phyloP scores from a whole-genome alignment of 2,329 filamentous ascomycete genomes.

The Colletotrichum sp. region DNA sequence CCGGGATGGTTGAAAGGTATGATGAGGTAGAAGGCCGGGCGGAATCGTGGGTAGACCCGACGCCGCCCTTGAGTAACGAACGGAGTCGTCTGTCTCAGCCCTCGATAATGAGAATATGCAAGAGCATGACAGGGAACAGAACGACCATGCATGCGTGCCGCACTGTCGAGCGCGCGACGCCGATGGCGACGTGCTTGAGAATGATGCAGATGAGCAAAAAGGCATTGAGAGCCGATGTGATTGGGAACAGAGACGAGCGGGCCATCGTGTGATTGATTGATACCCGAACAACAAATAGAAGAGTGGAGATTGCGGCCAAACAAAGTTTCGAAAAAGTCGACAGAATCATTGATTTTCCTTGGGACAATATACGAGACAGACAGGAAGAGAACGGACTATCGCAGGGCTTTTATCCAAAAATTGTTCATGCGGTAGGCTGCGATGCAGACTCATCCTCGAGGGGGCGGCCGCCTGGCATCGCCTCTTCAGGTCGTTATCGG shows the following conservation, averaged over 20 bases:
- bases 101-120: conserved; percentile 10
- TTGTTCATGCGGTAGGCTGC: not conserved
- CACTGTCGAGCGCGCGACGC: not conserved
- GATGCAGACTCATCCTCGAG: not conserved
- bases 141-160: conserved; percentile 2
- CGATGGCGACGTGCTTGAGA: conserved; percentile 12
- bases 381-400: not conserved
- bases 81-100: conserved; percentile 1
- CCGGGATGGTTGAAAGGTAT: not conserved
- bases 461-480: not conserved
- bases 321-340: not conserved
- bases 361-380: not conserved
- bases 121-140: conserved; percentile 12
- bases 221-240: conserved; percentile 7
- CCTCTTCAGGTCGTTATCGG: not conserved
- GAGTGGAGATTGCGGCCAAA: not conserved
- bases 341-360: not conserved
- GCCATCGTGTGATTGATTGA: not conserved
- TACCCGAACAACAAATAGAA: not conserved
- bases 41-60: not conserved
- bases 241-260: not conserved
- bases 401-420: not conserved
- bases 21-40: not conserved
- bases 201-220: conserved; percentile 11
- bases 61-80: not conserved